Evolutionary conservation across 345 rosid genomes (phyloP).

Genomic region (Acer saccharum): DNA sequence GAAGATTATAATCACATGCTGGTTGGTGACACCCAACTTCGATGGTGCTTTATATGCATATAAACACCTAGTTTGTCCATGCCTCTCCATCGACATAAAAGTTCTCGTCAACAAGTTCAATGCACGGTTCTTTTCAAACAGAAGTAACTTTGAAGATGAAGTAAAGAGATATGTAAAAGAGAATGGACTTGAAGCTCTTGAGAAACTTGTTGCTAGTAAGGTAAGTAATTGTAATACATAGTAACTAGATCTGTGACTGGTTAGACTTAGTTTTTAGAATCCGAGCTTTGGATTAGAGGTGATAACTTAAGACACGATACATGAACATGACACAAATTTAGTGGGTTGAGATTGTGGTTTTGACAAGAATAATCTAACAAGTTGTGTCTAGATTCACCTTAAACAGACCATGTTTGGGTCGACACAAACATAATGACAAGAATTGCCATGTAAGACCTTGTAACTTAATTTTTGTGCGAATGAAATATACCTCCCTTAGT

Average conservation of each 20-base stretch:
- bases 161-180: constrained; percentile 17
- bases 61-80: constrained; percentile 30
- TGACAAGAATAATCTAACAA: not conserved
- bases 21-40: constrained; percentile 31
- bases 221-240: constrained; percentile 2
- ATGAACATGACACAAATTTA: not conserved
- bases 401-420: no score
- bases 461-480: no score
- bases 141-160: constrained; percentile 17
- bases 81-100: constrained; percentile 14
- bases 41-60: constrained; percentile 36
- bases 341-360: not conserved
- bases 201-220: constrained; percentile 25
- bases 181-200: constrained; percentile 25
- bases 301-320: no score
- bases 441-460: no score
- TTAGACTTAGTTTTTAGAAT: not conserved
- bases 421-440: no score
- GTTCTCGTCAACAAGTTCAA: constrained; percentile 20
- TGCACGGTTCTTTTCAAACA: not conserved
- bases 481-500: no score
- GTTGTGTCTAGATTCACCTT: not conserved
- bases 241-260: not conserved
- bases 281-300: not conserved
- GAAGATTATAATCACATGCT: constrained; percentile 27